Evolutionary conservation across 768 basidiomycete genomes (phyloP).

Genomic region (Porpolomopsis calyptriformis): DNA sequence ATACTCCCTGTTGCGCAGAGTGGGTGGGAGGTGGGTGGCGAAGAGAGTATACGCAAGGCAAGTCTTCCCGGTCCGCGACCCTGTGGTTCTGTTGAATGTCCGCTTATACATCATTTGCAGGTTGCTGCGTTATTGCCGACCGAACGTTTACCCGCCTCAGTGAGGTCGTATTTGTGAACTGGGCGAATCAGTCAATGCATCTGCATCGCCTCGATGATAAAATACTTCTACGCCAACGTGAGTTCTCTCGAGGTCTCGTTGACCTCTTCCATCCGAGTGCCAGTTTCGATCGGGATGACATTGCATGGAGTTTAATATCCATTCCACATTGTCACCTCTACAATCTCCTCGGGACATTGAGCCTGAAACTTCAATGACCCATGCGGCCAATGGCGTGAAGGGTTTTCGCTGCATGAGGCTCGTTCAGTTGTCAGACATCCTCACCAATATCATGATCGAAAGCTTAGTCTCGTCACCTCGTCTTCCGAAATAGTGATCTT

Average conservation of each 20-base stretch:
- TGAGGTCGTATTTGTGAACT: neutral
- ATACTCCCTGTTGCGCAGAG: slow-evolving; percentile 57
- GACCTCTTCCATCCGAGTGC: slow-evolving; percentile 1
- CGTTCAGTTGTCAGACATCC: slow-evolving; percentile 61
- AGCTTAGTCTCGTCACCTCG: no score
- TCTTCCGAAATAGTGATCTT: no score
- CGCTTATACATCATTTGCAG: slow-evolving; percentile 15
- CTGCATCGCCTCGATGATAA: no score
- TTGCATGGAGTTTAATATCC: slow-evolving; percentile 21
- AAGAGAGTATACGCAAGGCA: slow-evolving; percentile 53
- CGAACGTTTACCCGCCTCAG: slow-evolving; percentile 20
- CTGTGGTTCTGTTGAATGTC: neutral
- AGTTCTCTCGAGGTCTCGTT: neutral
- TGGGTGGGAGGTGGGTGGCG: slow-evolving; percentile 85
- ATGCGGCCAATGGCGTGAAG: slow-evolving; percentile 18
- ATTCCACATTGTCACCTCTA: slow-evolving; percentile 29
- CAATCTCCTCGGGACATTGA: slow-evolving; percentile 33
- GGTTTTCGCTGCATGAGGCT: slow-evolving; percentile 33
- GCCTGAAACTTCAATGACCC: slow-evolving; percentile 51
- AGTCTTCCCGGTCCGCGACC: slow-evolving; percentile 3
- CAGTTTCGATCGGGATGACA: slow-evolving; percentile 22
- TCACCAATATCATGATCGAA: neutral
- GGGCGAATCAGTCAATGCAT: no score
- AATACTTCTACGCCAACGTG: neutral
- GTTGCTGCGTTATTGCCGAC: slow-evolving; percentile 26